Conservation (phyloP, 768 basidiomycete genomes). For the Lentinus brumalis region DNA sequence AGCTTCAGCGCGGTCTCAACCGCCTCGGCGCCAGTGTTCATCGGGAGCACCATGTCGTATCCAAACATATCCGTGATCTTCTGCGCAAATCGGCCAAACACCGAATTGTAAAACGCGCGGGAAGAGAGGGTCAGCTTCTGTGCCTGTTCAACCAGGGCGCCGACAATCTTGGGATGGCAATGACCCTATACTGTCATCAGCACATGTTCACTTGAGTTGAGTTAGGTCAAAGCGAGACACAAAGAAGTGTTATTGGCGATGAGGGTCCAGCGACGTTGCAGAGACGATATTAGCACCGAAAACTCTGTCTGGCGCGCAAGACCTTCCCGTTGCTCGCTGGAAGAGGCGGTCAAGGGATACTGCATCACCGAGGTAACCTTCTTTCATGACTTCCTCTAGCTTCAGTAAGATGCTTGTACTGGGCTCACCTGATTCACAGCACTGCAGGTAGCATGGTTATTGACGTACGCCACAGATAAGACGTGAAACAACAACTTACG, state of each 20-base stretch:
- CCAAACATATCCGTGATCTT: conserved; percentile 82
- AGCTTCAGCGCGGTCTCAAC: conserved; percentile 98
- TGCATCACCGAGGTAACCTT: too few relatives aligned
- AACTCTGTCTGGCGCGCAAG: too few relatives aligned
- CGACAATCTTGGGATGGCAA: conserved; percentile 88
- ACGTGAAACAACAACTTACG: conserved; percentile 52
- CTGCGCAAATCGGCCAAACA: conserved; percentile 89
- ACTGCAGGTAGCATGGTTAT: conserved; percentile 37
- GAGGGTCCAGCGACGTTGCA: too few relatives aligned
- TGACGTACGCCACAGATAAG: background rate
- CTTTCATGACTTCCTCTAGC: too few relatives aligned
- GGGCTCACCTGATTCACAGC: conserved; percentile 81
- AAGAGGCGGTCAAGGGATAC: too few relatives aligned
- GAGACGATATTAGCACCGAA: too few relatives aligned
- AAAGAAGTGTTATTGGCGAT: too few relatives aligned
- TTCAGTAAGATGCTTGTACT: background rate
- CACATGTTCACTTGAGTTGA: background rate
- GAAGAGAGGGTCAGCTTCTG: conserved; percentile 91
- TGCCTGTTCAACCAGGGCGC: conserved; percentile 80
- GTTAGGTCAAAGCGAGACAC: too few relatives aligned
- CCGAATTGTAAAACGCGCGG: conserved; percentile 93
- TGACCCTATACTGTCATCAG: conserved; percentile 57
- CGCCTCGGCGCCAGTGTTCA: conserved; percentile 99
- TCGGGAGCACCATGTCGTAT: conserved; percentile 95
- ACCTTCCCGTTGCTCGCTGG: too few relatives aligned